Evolutionary conservation across 2,329 filamentous ascomycete species (phyloP).

Genomic region (Botrytis tulipae): DNA sequence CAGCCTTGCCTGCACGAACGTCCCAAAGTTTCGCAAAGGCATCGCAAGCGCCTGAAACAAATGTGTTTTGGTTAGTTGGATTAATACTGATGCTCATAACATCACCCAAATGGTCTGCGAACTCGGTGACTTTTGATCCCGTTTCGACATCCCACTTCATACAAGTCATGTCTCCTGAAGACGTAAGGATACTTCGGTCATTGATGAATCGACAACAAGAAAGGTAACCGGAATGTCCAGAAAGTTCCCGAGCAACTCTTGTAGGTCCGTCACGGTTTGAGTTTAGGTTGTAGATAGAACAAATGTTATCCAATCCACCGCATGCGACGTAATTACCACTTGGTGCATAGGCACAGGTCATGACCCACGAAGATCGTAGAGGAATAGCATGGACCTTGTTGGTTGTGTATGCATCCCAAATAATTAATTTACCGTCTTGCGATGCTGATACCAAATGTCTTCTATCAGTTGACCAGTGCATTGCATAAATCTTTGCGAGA

Average conservation of each 20-base stretch:
- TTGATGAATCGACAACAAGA: conserved; percentile 99
- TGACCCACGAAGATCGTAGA: conserved; percentile 96
- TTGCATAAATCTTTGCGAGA: conserved; percentile 98
- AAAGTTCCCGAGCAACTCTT: conserved; percentile 90
- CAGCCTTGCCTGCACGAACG: conserved; percentile 95
- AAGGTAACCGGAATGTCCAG: conserved; percentile 93
- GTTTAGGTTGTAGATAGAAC: conserved; percentile 98
- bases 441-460: conserved; percentile 96
- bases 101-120: conserved; percentile 95
- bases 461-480: conserved; percentile 99
- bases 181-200: conserved; percentile 95
- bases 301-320: conserved; percentile 98
- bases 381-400: conserved; percentile 99
- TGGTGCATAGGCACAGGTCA: conserved; percentile 98
- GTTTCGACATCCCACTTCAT: conserved; percentile 99
- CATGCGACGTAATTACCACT: conserved; percentile 98
- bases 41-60: conserved; percentile 98
- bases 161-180: conserved; percentile 98
- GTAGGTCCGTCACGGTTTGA: conserved; percentile 93
- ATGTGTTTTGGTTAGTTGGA: conserved; percentile 97
- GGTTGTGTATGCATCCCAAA: conserved; percentile 99
- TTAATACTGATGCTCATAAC: conserved; percentile 99
- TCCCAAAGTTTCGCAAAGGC: conserved; percentile 99
- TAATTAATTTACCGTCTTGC: conserved; percentile 98
- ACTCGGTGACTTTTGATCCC: conserved; percentile 94